Conservation (phyloP, 805 yeast genomes). For the Ascoidea asiatica region DNA sequence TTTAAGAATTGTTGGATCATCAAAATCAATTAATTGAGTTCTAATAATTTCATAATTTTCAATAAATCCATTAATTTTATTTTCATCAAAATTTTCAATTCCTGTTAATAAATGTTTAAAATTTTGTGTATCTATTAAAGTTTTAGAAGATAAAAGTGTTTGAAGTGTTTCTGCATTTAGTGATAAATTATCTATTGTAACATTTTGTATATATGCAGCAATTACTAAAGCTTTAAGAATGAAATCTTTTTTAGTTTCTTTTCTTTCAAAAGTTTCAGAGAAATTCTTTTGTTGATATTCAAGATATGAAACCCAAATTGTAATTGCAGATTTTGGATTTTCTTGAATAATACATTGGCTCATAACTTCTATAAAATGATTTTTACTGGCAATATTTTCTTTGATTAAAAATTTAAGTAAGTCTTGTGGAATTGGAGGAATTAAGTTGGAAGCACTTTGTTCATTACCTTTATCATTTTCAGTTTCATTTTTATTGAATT, state of each 20-base stretch:
- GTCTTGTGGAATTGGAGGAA: slow-evolving; percentile 1
- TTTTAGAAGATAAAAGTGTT: neutral
- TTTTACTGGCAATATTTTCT: slow-evolving; percentile 1
- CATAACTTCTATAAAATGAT: slow-evolving; percentile 2
- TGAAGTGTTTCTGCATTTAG: neutral
- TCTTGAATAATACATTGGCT: slow-evolving; percentile 1
- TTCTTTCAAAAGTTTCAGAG: neutral
- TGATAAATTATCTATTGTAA: neutral
- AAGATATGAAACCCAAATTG: slow-evolving; percentile 1
- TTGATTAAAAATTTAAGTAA: slow-evolving; percentile 3
- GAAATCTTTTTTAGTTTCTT: neutral
- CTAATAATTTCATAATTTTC: neutral
- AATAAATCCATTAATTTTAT: no score
- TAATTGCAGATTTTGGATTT: slow-evolving; percentile 3
- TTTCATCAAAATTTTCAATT: no score
- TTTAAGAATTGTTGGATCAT: slow-evolving; percentile 6
- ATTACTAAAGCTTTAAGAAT: neutral
- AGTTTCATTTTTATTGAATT: no score
- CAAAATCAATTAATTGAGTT: neutral
- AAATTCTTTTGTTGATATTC: slow-evolving; percentile 2
- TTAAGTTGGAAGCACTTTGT: no score
- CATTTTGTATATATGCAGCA: neutral
- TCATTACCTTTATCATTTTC: no score
- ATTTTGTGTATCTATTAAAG: neutral
- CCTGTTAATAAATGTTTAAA: no score